A percentile compares a stretch with the other conserved stretches of the same genome.
phyloP scores from a whole-genome alignment of 23 red algal species.

The Agarophyton chilense region DNA sequence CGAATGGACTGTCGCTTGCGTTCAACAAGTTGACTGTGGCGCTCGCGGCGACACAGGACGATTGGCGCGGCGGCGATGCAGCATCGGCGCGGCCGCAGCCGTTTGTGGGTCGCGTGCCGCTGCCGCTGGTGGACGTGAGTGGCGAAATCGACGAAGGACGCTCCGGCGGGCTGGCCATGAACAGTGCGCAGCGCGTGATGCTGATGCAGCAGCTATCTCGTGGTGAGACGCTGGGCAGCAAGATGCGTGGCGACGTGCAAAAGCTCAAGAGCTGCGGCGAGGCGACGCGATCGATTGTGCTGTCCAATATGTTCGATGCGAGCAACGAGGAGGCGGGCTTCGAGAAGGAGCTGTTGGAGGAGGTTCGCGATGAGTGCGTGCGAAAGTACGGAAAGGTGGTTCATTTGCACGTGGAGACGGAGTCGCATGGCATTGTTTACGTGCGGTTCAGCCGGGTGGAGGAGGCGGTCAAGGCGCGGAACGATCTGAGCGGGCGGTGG shows the following conservation, averaged over 20 bases:
- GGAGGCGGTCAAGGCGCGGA: conserved; percentile 42
- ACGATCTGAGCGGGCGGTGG: conserved; percentile 69
- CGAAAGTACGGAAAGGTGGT: conserved; percentile 70
- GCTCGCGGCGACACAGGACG: conserved; percentile 11
- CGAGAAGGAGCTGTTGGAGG: conserved; percentile 74
- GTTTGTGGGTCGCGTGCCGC: conserved; percentile 20
- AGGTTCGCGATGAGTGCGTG: conserved; percentile 77
- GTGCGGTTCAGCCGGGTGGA: conserved; percentile 44
- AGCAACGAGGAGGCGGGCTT: conserved; percentile 67
- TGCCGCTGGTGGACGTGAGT: conserved; percentile 37
- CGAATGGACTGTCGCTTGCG: conserved; percentile 63
- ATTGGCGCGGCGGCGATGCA: neutral
- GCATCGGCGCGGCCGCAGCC: neutral
- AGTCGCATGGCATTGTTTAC: conserved; percentile 75
- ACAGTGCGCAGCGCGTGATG: conserved; percentile 60
- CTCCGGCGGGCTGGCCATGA: conserved; percentile 68
- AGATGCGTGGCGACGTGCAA: neutral
- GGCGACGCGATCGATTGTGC: conserved; percentile 56
- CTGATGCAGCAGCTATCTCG: conserved; percentile 85
- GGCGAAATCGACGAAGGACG: conserved; percentile 82
- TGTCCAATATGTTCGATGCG: conserved; percentile 86
- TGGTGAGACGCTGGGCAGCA: conserved; percentile 57
- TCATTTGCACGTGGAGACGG: conserved; percentile 74
- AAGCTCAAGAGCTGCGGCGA: conserved; percentile 24
- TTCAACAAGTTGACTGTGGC: conserved; percentile 53